Evolutionary conservation across 768 basidiomycete genomes (phyloP).

Genomic region (Lactifluus echinatus): DNA sequence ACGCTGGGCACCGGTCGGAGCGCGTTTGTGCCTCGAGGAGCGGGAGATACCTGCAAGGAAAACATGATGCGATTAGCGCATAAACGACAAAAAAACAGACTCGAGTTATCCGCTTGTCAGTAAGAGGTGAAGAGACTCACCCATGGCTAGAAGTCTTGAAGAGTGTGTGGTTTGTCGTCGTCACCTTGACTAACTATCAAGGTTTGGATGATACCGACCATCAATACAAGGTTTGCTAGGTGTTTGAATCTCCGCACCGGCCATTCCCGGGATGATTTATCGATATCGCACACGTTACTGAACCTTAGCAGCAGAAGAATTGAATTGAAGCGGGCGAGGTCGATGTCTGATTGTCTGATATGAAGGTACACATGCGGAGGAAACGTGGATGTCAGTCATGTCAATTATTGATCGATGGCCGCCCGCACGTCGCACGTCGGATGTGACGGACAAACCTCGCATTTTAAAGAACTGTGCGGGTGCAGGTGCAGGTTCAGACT

Average conservation of each 20-base stretch:
- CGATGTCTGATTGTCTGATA: too few species aligned
- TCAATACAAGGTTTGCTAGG: slow-evolving; percentile 12
- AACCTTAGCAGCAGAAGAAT: too few species aligned
- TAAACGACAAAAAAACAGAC: not conserved
- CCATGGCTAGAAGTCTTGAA: slow-evolving; percentile 73
- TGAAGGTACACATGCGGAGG: not conserved
- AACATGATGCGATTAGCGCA: not conserved
- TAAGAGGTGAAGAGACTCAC: slow-evolving; percentile 34
- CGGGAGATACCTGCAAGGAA: slow-evolving; percentile 80
- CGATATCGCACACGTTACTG: too few species aligned
- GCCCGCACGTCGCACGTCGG: not conserved
- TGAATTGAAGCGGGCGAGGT: too few species aligned
- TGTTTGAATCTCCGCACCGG: slow-evolving; percentile 12
- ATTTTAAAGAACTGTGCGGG: too few species aligned
- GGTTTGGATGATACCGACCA: slow-evolving; percentile 19
- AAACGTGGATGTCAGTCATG: too few species aligned
- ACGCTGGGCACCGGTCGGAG: slow-evolving; percentile 84
- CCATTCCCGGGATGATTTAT: too few species aligned
- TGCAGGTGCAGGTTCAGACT: too few species aligned
- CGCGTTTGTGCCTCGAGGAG: slow-evolving; percentile 95
- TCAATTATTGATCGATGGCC: not conserved
- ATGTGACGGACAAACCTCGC: slow-evolving; percentile 8
- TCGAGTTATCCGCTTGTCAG: too few species aligned
- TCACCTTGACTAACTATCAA: slow-evolving; percentile 18
- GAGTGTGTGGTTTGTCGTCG: slow-evolving; percentile 33